Evolutionary conservation across 208 protist genomes (phyloP).

Genomic region (Leishmania lainsoni): DNA sequence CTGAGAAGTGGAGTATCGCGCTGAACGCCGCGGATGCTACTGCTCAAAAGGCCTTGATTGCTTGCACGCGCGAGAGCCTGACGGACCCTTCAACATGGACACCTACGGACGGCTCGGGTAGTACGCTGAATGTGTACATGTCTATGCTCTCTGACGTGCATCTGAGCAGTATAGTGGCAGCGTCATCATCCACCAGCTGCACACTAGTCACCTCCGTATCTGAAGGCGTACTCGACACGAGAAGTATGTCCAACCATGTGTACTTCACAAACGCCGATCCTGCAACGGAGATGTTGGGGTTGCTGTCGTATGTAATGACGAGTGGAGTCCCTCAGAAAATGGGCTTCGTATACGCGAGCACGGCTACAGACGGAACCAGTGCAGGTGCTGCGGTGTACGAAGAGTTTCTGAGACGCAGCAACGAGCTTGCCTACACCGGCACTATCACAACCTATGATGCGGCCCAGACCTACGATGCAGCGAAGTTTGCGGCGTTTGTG

Average conservation of each 20-base stretch:
- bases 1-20: too few species aligned
- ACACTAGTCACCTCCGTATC: constrained; percentile 6
- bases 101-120: not conserved
- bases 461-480: not conserved
- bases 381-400: not conserved
- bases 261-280: constrained; percentile 26
- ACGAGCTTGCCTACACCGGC: not conserved
- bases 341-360: constrained; percentile 16
- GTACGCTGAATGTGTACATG: constrained; percentile 9
- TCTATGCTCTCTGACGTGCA: not conserved
- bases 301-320: constrained; percentile 18
- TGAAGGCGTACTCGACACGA: constrained; percentile 3
- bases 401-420: constrained; percentile 11
- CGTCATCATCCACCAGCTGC: not conserved
- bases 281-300: constrained; percentile 27
- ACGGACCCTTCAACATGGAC: not conserved
- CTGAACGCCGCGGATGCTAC: not conserved
- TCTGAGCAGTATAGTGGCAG: not conserved
- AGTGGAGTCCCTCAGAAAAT: constrained; percentile 6
- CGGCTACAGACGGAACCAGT: not conserved
- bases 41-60: not conserved
- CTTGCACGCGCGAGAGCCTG: not conserved
- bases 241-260: not conserved
- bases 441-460: not conserved
- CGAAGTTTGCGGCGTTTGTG: not conserved